These are phyloP conservation scores for Aspergillus taichungensis DNA, from an alignment of 495 filamentous ascomycete genomes.

Conservation along the genomic window DNA sequence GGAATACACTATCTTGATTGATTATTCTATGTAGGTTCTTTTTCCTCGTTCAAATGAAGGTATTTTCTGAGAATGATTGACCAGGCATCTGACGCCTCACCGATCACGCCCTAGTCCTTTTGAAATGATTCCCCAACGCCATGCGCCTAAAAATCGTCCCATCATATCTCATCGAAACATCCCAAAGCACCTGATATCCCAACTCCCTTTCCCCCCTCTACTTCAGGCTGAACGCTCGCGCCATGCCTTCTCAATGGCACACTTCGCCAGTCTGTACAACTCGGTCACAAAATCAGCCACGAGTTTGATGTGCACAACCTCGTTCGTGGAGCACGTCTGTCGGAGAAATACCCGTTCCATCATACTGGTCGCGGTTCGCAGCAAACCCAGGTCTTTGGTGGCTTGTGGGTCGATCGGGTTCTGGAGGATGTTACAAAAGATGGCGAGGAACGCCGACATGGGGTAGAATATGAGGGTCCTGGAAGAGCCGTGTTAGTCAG, in stretches of 20 bases:
- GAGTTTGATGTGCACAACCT: slow-evolving; percentile 36
- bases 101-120: no score
- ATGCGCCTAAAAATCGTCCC: no score
- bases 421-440: slow-evolving; percentile 44
- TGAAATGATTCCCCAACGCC: no score
- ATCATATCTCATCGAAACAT: no score
- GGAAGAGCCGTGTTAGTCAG: background rate
- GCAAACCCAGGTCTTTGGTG: slow-evolving; percentile 31
- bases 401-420: slow-evolving; percentile 38
- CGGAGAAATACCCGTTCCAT: slow-evolving; percentile 34
- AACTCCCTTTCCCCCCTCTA: no score
- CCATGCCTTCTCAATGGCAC: slow-evolving; percentile 37
- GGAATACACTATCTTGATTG: no score
- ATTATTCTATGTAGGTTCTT: no score
- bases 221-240: slow-evolving; percentile 12
- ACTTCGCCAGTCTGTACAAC: slow-evolving; percentile 32
- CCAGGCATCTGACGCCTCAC: no score
- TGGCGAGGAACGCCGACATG: slow-evolving; percentile 39
- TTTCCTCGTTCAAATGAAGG: no score
- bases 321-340: slow-evolving; percentile 28
- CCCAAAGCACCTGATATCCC: no score
- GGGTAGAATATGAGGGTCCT: slow-evolving; percentile 45
- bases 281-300: slow-evolving; percentile 42
- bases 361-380: slow-evolving; percentile 32
- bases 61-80: no score